Evolutionary conservation across 2,329 filamentous ascomycete species (phyloP).

Genomic region (Cercospora citrullina): DNA sequence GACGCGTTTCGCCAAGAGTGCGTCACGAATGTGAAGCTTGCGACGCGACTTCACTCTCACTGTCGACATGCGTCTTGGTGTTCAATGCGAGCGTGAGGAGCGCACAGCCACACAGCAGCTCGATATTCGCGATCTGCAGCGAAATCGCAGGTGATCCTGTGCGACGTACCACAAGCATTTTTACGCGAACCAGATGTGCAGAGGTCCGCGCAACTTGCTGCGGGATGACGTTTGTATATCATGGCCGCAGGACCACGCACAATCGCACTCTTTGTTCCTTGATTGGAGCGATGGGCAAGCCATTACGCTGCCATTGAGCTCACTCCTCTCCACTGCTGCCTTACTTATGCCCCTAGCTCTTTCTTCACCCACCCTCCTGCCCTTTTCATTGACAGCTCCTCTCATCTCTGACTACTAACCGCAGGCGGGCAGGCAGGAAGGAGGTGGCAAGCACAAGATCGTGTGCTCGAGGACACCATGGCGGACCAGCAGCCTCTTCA

Average conservation of each 20-base stretch:
- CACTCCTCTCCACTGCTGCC: conserved; percentile 2
- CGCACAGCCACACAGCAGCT: not conserved
- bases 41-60: not conserved
- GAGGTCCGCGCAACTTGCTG: not conserved
- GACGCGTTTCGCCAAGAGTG: conserved; percentile 3
- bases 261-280: conserved; percentile 9
- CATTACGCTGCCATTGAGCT: conserved; percentile 12
- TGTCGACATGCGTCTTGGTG: not conserved
- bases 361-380: not conserved
- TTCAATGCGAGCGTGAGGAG: not conserved
- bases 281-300: not conserved
- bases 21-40: conserved; percentile 1
- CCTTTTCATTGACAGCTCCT: not conserved
- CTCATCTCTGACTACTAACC: not conserved
- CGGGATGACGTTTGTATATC: conserved; percentile 10
- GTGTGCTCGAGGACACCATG: conserved; percentile 7
- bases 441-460: not conserved
- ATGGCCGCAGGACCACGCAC: conserved; percentile 5
- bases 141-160: not conserved
- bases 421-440: not conserved
- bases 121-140: not conserved
- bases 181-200: conserved; percentile 9
- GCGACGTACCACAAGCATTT: not conserved
- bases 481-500: conserved; percentile 21
- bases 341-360: not conserved